Evolutionary conservation across 768 basidiomycete species (phyloP).

Genomic region (Calocybe gangraenosa): DNA sequence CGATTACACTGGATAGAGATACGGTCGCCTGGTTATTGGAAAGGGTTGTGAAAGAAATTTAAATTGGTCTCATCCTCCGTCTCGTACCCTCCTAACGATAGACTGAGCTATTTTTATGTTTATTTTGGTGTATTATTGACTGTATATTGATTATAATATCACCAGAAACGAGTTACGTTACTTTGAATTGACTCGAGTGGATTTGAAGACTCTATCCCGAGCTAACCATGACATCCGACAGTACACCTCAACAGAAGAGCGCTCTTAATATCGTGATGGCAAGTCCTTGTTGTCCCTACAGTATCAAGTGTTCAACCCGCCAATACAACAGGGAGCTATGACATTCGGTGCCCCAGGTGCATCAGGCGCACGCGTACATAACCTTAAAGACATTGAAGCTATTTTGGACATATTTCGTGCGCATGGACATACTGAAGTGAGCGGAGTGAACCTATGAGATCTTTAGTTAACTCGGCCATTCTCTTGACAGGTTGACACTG

Average conservation of each 20-base stretch:
- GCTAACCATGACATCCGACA: conserved; percentile 18
- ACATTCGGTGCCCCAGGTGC: conserved; percentile 39
- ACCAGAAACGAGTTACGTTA: no score
- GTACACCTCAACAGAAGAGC: conserved; percentile 30
- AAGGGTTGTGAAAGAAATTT: conserved; percentile 8
- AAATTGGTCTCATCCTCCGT: no score
- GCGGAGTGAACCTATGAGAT: neutral
- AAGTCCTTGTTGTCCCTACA: neutral
- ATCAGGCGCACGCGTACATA: conserved; percentile 37
- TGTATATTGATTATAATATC: no score
- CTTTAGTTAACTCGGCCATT: neutral
- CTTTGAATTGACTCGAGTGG: no score
- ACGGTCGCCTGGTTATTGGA: conserved; percentile 9
- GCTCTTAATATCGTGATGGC: conserved; percentile 51
- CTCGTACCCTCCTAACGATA: no score
- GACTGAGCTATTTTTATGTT: no score
- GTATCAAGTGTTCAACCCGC: neutral
- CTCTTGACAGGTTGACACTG: conserved; percentile 15
- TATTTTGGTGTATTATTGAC: no score
- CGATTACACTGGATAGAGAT: conserved; percentile 2
- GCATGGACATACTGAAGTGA: conserved; percentile 43
- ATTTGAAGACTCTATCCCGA: no score
- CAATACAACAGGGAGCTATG: conserved; percentile 35
- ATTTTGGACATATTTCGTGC: conserved; percentile 47
- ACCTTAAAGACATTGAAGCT: conserved; percentile 36